Evolutionary conservation across 805 yeast genomes (phyloP).

Genomic region (Wickerhamomyces xylosicus): DNA sequence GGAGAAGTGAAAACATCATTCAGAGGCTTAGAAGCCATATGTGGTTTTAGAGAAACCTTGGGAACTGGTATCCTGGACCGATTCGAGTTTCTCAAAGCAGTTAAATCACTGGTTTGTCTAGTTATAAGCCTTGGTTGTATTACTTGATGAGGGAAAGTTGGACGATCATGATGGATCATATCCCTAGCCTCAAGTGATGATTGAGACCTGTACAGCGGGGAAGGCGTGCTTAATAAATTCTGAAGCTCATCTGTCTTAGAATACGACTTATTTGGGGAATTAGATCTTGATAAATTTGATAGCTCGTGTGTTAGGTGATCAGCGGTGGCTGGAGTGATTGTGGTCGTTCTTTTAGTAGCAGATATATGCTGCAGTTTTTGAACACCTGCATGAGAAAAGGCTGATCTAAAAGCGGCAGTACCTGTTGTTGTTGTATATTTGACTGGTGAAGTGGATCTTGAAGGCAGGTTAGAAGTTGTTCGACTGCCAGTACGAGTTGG

Average conservation of each 20-base stretch:
- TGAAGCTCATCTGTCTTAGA: not conserved
- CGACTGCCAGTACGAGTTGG: slow-evolving; percentile 6
- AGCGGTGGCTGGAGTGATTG: not conserved
- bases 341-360: slow-evolving; percentile 7
- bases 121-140: slow-evolving; percentile 4
- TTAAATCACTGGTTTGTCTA: slow-evolving; percentile 4
- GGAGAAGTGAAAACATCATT: slow-evolving; percentile 16
- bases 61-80: slow-evolving; percentile 7
- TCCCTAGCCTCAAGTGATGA: slow-evolving; percentile 3
- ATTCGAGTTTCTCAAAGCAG: slow-evolving; percentile 11
- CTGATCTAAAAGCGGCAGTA: slow-evolving; percentile 1
- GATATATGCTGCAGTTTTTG: slow-evolving; percentile 10
- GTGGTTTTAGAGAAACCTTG: not conserved
- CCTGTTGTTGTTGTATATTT: not conserved
- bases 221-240: not conserved
- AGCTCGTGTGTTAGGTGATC: slow-evolving; percentile 8
- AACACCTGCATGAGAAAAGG: slow-evolving; percentile 10
- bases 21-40: slow-evolving; percentile 2
- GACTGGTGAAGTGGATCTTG: slow-evolving; percentile 2
- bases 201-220: not conserved
- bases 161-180: slow-evolving; percentile 16
- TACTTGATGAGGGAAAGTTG: slow-evolving; percentile 8
- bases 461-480: slow-evolving; percentile 8
- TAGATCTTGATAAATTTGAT: slow-evolving; percentile 10
- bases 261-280: not conserved